phyloP scores from a whole-genome alignment of 345 rosid genomes.

The Populus alba region DNA sequence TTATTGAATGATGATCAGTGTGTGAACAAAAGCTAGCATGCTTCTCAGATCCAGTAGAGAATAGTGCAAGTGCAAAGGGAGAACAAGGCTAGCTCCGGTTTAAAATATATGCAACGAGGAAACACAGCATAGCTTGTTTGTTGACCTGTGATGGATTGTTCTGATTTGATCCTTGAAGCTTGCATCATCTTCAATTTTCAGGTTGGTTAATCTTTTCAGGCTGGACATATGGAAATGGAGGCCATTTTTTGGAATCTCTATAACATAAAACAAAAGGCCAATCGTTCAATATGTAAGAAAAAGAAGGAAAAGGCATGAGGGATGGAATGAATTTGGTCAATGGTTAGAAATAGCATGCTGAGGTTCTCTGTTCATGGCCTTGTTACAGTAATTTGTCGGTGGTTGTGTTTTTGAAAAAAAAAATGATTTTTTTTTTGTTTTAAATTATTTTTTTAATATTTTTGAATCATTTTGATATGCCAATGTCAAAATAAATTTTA shows the following conservation, averaged over 20 bases:
- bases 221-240: too few species aligned
- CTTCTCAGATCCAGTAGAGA: not conserved
- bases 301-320: not conserved
- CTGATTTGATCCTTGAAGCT: too few species aligned
- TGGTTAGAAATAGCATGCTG: not conserved
- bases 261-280: not conserved
- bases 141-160: not conserved
- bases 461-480: too few species aligned
- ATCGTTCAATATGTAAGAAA: too few species aligned
- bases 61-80: not conserved
- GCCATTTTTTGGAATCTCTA: not conserved
- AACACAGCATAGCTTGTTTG: not conserved
- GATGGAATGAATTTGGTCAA: not conserved
- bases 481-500: too few species aligned
- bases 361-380: too few species aligned
- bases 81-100: not conserved
- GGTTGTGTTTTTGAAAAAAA: too few species aligned
- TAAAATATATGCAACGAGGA: not conserved
- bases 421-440: too few species aligned
- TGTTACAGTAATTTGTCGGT: too few species aligned
- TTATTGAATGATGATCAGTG: not conserved
- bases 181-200: too few species aligned
- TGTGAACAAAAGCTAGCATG: not conserved
- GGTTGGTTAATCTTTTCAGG: too few species aligned
- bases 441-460: too few species aligned